Percentiles rank a stretch among this genome's conserved stretches.
phyloP scores from a whole-genome alignment of 1,139 yeast species.

The Hansenula lynferdii region DNA sequence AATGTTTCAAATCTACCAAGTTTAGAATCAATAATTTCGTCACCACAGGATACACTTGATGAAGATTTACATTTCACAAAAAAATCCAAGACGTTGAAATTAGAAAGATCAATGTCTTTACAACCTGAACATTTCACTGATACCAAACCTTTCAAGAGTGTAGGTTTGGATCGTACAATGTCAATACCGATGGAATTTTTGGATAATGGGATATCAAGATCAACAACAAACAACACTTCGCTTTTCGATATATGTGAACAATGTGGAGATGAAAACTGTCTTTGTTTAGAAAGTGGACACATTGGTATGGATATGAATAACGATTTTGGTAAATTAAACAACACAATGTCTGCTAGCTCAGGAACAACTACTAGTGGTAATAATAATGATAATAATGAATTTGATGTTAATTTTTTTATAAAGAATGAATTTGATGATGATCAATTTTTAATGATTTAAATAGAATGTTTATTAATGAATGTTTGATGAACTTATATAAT shows the following conservation, averaged over 20 bases:
- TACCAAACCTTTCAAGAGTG: slow-evolving; percentile 8
- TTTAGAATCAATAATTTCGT: slow-evolving; percentile 4
- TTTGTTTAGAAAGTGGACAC: slow-evolving; percentile 29
- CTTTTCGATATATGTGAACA: slow-evolving; percentile 4
- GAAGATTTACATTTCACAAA: slow-evolving; percentile 3
- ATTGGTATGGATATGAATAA: neutral
- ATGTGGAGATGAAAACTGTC: slow-evolving; percentile 35
- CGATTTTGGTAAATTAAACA: neutral
- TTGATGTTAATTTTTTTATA: slow-evolving; percentile 10
- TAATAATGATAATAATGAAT: slow-evolving; percentile 7
- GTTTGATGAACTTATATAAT: neutral
- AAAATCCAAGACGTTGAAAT: slow-evolving; percentile 8
- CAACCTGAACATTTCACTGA: slow-evolving; percentile 6
- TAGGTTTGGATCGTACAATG: slow-evolving; percentile 7
- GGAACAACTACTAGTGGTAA: slow-evolving; percentile 1
- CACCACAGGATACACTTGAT: neutral
- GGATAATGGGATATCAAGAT: slow-evolving; percentile 7
- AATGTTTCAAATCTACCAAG: slow-evolving; percentile 4
- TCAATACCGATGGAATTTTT: slow-evolving; percentile 7
- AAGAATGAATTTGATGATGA: slow-evolving; percentile 8
- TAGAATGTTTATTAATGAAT: neutral
- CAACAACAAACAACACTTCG: slow-evolving; percentile 15
- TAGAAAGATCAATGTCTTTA: slow-evolving; percentile 16
- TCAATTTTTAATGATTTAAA: slow-evolving; percentile 11
- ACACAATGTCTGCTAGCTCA: neutral